Base-by-base conservation (phyloP, 306 rosid genomes). In the Gastrolobium bilobum region DNA sequence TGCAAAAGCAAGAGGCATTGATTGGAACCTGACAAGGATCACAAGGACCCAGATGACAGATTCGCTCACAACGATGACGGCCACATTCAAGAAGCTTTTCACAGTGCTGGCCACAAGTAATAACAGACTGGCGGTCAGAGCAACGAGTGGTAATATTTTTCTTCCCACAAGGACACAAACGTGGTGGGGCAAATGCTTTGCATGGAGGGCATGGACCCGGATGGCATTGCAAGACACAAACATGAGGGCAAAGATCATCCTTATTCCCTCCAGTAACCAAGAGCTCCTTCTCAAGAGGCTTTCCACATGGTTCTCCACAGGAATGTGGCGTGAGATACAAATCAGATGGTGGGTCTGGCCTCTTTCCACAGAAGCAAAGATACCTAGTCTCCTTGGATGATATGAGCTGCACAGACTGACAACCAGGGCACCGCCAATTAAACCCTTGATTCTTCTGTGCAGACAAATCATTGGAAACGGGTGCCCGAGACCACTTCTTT, bases 151-250 rank as follows among this genome's bases (percentile, higher is more conserved):
- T 89, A 54, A 90, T 87, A 42, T 40, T 75, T 85, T 86, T 89
- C 91, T 90, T 92, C 38, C 96, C 96, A 70, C 98, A 94, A 33
- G 96, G 96, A 66, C 98, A 94, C 56, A 80, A 7, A 34, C 89
- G 73, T 3, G 97, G 90, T 0, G 91, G 91, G 26, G 98, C 98
- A 75, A 94, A 94, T 60, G 97, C 94, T 76, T 85, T 94, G 79
- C 97, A 94, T 60, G 98, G 93, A 77, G 97, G 98, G 75, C 97
- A 94, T 3, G 97, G 98, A 46, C 98, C 97, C 0, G 98, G 98
- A 77, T 94, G 98, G 83, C 98, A 94, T 81, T 92, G 98, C 91
- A 94, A 78, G 81, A 94, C 98, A 76, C 98, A 94, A 79, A 79
- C 53, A 87, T 94, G 98, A 37, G 96, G 96, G 79, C 98, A 94